Evolutionary conservation across 768 basidiomycete genomes (phyloP), one percentile per base, ranked within the genome.

Genomic region (Termitomyces sp.): DNA sequence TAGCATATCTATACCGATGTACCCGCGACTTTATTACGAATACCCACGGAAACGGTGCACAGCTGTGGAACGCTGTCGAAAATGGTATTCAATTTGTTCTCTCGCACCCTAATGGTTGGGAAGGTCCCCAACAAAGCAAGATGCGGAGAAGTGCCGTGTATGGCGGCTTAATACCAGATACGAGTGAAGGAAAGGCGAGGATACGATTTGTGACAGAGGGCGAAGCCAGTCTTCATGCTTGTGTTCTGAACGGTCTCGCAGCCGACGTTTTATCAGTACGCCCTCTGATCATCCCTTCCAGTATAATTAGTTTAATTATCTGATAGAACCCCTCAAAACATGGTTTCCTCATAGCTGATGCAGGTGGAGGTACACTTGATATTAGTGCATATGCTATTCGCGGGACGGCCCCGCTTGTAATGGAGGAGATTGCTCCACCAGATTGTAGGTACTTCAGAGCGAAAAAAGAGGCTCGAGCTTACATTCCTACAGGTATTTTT

Each of bases 101-200:
- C 37, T 86, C 86, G 40, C 89, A 91, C 69, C 89, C 89, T 14
- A 92, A 91, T 62, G 89, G 89, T 5, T 92, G 89, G 89, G 89
- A 91, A 65, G 87, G 81, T 20, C 82, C 88, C 9, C 88, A 91
- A 64, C 85, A 88, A 68, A 84, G 86, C 32, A 86, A 84, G 70
- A 89, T 92, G 86, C 81, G 89, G 57, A 78, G 87, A 57, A 85
- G 84, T 0, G 89, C 89, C 1, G 80, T 88, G 9, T 80, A 84
- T 62, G 89, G 87, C 3, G 82, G 81, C n/a, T 69, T 92, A 39
- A 85, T 92, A 18, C 84, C 89, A 1, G 87, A 90, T 68, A 87
- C 85, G 1, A 86, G 87, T 62, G 84, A 82, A 56, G 89, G 88
- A 3, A 84, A 83, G 61, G 82, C 88, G 1, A 76, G 87, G 56